Evolutionary conservation across 345 rosid genomes (phyloP).

Genomic region (Moringa oleifera): DNA sequence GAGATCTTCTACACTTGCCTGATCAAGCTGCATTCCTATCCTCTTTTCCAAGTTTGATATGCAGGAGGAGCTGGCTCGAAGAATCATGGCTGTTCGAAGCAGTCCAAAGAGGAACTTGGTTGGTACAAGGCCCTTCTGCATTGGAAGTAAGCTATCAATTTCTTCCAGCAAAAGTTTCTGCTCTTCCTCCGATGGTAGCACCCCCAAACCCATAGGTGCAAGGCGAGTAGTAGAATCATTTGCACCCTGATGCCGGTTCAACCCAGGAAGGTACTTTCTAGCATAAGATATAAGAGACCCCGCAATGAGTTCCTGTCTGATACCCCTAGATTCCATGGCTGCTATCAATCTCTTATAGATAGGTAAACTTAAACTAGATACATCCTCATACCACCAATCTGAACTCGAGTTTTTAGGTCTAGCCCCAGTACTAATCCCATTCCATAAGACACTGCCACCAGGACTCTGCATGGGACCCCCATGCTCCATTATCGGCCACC

Average conservation of each 20-base stretch:
- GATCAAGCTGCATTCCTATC: constrained; percentile 96
- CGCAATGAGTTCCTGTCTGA: constrained; percentile 65
- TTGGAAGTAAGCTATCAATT: constrained; percentile 60
- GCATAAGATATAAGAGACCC: constrained; percentile 74
- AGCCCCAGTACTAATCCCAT: constrained; percentile 95
- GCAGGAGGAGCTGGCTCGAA: constrained; percentile 59
- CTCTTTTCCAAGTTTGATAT: constrained; percentile 68
- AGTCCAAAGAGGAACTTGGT: constrained; percentile 80
- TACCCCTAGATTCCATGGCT: constrained; percentile 73
- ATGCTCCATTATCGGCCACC: constrained; percentile 91
- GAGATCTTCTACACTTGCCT: constrained; percentile 89
- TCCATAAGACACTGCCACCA: constrained; percentile 94
- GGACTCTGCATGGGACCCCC: constrained; percentile 97
- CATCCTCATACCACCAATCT: constrained; percentile 99
- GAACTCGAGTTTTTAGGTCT: constrained; percentile 65
- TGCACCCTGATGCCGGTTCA: constrained; percentile 66
- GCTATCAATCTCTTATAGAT: constrained; percentile 70
- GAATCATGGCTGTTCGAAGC: constrained; percentile 76
- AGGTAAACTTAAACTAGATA: constrained; percentile 61
- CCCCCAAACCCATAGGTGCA: constrained; percentile 44
- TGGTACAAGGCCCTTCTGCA: constrained; percentile 75
- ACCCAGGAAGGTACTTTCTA: constrained; percentile 76
- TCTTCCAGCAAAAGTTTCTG: constrained; percentile 78
- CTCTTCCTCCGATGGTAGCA: constrained; percentile 73
- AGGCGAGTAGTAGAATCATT: constrained; percentile 60